Evolutionary conservation across 108 stramenopile genomes (phyloP).

Genomic region (Nitzschia sp.): DNA sequence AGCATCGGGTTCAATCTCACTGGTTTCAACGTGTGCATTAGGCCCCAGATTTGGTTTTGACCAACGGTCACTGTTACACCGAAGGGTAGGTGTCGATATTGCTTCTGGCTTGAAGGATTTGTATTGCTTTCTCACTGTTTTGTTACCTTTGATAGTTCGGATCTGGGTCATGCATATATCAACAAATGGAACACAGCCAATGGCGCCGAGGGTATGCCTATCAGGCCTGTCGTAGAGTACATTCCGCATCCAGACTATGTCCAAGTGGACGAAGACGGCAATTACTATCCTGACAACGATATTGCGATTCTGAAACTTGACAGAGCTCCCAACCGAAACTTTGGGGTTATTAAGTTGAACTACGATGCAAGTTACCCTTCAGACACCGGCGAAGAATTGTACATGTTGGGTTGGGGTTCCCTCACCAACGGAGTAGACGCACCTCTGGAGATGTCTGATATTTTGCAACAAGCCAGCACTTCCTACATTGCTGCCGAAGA

Average conservation of each 20-base stretch:
- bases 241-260: slow-evolving; percentile 22
- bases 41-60: slow-evolving; percentile 12
- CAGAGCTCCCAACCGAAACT: background rate
- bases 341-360: slow-evolving; percentile 12
- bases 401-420: slow-evolving; percentile 26
- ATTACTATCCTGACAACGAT: slow-evolving; percentile 14
- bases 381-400: background rate
- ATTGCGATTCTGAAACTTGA: slow-evolving; percentile 13
- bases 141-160: background rate
- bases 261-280: background rate
- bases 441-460: background rate
- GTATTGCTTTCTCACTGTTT: background rate
- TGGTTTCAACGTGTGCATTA: background rate
- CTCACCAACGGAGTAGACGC: slow-evolving; percentile 6
- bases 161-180: slow-evolving; percentile 1
- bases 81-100: slow-evolving; percentile 2
- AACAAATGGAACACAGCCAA: background rate
- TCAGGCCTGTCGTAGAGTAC: background rate
- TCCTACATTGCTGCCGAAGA: slow-evolving; percentile 8
- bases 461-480: slow-evolving; percentile 16
- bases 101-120: background rate
- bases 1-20: background rate
- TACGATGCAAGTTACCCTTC: slow-evolving; percentile 18
- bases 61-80: slow-evolving; percentile 1
- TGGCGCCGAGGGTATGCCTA: background rate